Evolutionary conservation across 2,329 filamentous ascomycete species (phyloP).

Genomic region (Scedosporium minutisporum): DNA sequence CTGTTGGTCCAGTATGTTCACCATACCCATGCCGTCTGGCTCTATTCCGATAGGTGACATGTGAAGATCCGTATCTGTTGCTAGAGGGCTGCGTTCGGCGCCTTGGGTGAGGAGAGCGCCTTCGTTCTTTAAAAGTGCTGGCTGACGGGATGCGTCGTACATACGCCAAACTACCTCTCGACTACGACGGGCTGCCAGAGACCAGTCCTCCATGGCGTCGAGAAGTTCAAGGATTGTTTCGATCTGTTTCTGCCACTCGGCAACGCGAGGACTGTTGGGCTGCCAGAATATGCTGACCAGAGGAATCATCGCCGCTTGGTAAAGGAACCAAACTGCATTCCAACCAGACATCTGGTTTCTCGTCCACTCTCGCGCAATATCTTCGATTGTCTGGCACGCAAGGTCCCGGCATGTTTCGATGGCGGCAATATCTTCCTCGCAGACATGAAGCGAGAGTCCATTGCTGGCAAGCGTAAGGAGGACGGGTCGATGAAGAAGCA

Average conservation of each 20-base stretch:
- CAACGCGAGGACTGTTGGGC: constrained; percentile 35
- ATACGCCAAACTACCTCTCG: constrained; percentile 55
- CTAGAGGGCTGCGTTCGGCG: constrained; percentile 24
- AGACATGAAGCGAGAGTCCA: constrained; percentile 34
- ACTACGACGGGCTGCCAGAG: constrained; percentile 51
- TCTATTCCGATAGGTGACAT: constrained; percentile 44
- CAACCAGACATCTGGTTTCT: constrained; percentile 69
- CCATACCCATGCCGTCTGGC: constrained; percentile 39
- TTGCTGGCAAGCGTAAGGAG: constrained; percentile 56
- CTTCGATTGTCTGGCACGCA: constrained; percentile 60
- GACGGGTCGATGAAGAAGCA: constrained; percentile 65
- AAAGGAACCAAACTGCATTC: constrained; percentile 76
- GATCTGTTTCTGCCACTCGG: constrained; percentile 47
- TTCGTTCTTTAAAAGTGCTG: constrained; percentile 21
- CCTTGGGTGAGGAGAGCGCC: constrained; percentile 19
- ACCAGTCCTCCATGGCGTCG: constrained; percentile 56
- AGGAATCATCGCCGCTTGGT: constrained; percentile 71
- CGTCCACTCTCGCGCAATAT: constrained; percentile 61
- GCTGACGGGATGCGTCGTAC: constrained; percentile 45
- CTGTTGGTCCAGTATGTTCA: constrained; percentile 43
- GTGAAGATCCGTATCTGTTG: constrained; percentile 31
- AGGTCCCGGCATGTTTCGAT: constrained; percentile 61
- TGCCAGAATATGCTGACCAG: constrained; percentile 68
- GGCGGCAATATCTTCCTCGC: constrained; percentile 55
- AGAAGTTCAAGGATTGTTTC: constrained; percentile 51